These are phyloP conservation scores for Vitis riparia DNA, from an alignment of 164 flowering plant species.

Conservation along the genomic window DNA sequence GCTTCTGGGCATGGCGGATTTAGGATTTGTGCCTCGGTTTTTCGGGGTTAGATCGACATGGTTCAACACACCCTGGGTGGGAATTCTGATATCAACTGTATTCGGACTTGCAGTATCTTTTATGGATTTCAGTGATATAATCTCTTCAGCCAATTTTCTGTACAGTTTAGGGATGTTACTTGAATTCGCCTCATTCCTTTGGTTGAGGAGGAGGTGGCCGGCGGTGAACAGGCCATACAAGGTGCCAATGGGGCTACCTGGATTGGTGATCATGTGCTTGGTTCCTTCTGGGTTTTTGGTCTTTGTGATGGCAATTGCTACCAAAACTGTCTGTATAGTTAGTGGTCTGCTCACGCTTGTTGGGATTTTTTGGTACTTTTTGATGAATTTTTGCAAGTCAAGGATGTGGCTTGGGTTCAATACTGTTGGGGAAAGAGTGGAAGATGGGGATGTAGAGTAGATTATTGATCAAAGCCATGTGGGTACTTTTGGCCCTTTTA, in stretches of 20 bases:
- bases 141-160: constrained; percentile 58
- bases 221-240: constrained; percentile 41
- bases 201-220: constrained; percentile 52
- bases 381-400: constrained; percentile 29
- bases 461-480: background rate
- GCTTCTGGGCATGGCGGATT: constrained; percentile 58
- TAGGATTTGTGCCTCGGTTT: constrained; percentile 42
- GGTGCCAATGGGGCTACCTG: constrained; percentile 39
- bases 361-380: constrained; percentile 34
- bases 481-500: too few species aligned
- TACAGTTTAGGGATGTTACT: constrained; percentile 67
- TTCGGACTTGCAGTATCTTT: constrained; percentile 44
- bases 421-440: constrained; percentile 7
- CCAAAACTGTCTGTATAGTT: constrained; percentile 30
- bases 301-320: constrained; percentile 43
- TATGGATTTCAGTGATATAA: constrained; percentile 42
- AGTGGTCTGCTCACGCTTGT: constrained; percentile 36
- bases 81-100: constrained; percentile 37
- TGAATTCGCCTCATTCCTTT: constrained; percentile 57
- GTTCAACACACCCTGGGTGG: constrained; percentile 66
- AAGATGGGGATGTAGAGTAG: constrained; percentile 5
- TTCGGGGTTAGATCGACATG: constrained; percentile 35
- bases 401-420: constrained; percentile 31
- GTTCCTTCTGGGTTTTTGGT: constrained; percentile 57
- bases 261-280: constrained; percentile 48